Base-by-base conservation (phyloP, 257 asterid genomes). In the Ocimum tenuiflorum region DNA sequence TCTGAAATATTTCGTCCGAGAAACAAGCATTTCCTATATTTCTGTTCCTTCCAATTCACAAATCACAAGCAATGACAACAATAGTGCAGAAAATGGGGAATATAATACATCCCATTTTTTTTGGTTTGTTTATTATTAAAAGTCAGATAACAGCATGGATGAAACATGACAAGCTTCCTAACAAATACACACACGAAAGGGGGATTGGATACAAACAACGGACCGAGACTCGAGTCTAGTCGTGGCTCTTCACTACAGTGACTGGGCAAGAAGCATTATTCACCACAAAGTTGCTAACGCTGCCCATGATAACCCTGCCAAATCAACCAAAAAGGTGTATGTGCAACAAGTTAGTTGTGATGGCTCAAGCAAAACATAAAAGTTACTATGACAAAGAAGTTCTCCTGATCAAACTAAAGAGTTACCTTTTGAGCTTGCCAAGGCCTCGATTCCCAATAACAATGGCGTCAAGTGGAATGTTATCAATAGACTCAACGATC, bases 361-460 rank as follows among this genome's bases (percentile, higher is more conserved):
- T 23, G 12, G 10, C 12, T 55, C n/a, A n/a, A 12, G 6, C 11
- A 7, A 7, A 38, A 35, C 33, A 3, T 58, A 10, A 56, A 27
- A 56, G 46, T 31, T 3, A 17, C 0, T 11, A 33, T 9, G 4
- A 18, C 3, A 14, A 47, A 7, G 14, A 54, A 13, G 57, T 17
- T 20, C 12, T 3, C 10, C 8, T 3, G 3, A 48, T 50, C 2
- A 8, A 29, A 6, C 6, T n/a, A 31, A 31, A 14, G 45, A 31
- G 15, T 36, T 31, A 91, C 98, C 95, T 87, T 77, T 89, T 89
- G 85, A 91, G 33, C 72, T 76, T 79, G 81, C 98, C 98, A 72
- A 91, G 96, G 10, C 96, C 98, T 78, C 98, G 73, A 63, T 91
- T 91, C 39, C 98, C 96, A 8, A 91, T 52, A 47, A 91, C 84